A percentile compares a stretch with the other conserved stretches of the same genome.
Conservation (phyloP, 73 alveolate genomes). For the Paramecium pentaurelia region DNA sequence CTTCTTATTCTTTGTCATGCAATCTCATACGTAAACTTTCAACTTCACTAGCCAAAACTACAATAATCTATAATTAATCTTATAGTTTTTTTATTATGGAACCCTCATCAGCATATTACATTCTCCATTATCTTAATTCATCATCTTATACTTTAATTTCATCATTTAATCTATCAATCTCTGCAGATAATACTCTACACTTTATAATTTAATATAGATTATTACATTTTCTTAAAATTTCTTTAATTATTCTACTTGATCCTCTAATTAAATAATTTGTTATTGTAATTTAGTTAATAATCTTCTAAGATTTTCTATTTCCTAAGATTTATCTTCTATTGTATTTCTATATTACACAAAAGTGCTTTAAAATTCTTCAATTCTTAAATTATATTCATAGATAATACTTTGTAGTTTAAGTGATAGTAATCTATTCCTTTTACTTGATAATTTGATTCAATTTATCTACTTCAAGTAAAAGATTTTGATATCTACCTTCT, state of each 20-base stretch:
- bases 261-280: background rate
- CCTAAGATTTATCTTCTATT: background rate
- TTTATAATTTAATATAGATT: background rate
- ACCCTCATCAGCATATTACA: constrained; percentile 33
- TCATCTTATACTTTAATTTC: background rate
- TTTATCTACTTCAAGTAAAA: background rate
- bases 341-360: background rate
- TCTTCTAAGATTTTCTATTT: background rate
- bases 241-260: background rate
- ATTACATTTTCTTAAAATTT: constrained; percentile 11
- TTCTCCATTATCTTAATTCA: constrained; percentile 6
- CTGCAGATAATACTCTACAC: background rate
- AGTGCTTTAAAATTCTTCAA: background rate
- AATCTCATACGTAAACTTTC: background rate
- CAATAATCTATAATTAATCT: background rate
- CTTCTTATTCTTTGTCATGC: background rate
- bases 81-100: background rate
- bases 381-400: background rate
- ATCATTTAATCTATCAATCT: background rate
- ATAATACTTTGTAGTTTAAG: constrained; percentile 13
- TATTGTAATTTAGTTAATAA: background rate
- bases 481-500: background rate
- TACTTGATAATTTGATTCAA: background rate
- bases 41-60: background rate
- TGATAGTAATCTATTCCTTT: background rate